Conservation (phyloP, 2,329 filamentous ascomycete species). For the Colletotrichum lini region DNA sequence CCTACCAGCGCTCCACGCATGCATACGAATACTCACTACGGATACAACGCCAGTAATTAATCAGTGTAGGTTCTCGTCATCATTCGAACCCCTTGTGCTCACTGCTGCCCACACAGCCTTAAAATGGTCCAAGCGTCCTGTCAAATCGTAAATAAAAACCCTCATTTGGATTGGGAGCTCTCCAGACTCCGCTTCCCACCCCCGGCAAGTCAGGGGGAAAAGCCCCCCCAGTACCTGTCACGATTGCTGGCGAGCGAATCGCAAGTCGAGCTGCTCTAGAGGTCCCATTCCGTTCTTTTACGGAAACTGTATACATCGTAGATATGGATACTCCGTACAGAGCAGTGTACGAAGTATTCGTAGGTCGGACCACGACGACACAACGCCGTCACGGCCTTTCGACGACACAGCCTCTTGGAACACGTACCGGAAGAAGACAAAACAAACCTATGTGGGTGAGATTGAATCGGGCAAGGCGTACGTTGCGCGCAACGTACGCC, state of each 20-base stretch:
- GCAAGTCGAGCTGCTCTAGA: slow-evolving; percentile 9
- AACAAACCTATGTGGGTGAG: not conserved
- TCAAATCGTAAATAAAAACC: slow-evolving; percentile 40
- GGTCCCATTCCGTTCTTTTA: too few species aligned
- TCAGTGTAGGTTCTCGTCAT: too few species aligned
- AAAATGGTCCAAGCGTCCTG: slow-evolving; percentile 42
- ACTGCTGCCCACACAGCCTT: slow-evolving; percentile 27
- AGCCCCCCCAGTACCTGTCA: slow-evolving; percentile 36
- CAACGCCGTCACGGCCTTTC: slow-evolving; percentile 24
- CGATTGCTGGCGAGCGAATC: slow-evolving; percentile 39
- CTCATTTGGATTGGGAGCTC: slow-evolving; percentile 22
- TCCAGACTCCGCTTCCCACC: not conserved
- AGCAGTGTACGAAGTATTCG: not conserved
- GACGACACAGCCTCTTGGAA: not conserved
- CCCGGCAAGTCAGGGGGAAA: slow-evolving; percentile 21
- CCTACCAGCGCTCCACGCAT: not conserved
- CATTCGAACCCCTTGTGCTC: too few species aligned
- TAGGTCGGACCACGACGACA: slow-evolving; percentile 23
- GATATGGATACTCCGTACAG: too few species aligned
- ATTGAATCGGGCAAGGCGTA: slow-evolving; percentile 7
- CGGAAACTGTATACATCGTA: too few species aligned
- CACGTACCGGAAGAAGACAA: not conserved
- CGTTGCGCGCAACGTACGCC: not conserved
- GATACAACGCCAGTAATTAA: too few species aligned
- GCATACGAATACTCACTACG: too few species aligned